Base-by-base conservation (phyloP, 1,284 basidiomycete genomes). In the Termitomyces sp. region DNA sequence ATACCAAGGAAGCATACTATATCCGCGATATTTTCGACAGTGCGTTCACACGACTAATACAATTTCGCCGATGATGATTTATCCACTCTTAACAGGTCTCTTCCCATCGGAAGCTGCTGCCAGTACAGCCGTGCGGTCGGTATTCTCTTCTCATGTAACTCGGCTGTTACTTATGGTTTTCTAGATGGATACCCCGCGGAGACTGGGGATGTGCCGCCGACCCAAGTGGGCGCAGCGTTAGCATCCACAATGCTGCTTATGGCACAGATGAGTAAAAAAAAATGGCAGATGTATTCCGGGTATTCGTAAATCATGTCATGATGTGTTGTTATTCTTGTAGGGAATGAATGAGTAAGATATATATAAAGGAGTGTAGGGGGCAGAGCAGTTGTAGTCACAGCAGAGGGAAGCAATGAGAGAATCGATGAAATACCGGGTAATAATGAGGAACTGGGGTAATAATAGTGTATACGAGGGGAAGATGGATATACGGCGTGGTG, bases 191-290 rank as follows among this genome's bases (percentile, higher is more conserved):
- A 68, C 94, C 92, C 41, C 84, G 93, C 63, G 90, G 88, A 50
- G 96, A 98, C 70, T 99, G 96, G 96, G 96, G 96, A 53, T 98
- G 97, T 67, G 80, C 91, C 3, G 74, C 90, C 30, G 97, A 99
- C 72, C 97, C 97, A 34, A 96, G 92, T 59, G 97, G 97, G 43
- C 81, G 97, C 54, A 92, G 91, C 60, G 96, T 99, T 67, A 88
- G 84, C 69, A 98, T 98, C 63, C 96, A 99, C 79, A 93, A 91
- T 64, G 86, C 92, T 34, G 96, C 96, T 24, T 98, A 98, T 64
- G 73, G 73, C 49, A 59, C 62, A 41, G 56, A 67, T 3, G 54
- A 55, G 42, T 55, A 50, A 42, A 58, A 65, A 62, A 55, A 65
- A 66, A 68, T 62, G 66, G 63, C 53, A 52, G 56, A 53, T 40